Evolutionary conservation across 345 rosid species (phyloP), one percentile per base, ranked within the genome.

Genomic region (Ailanthus altissimus): DNA sequence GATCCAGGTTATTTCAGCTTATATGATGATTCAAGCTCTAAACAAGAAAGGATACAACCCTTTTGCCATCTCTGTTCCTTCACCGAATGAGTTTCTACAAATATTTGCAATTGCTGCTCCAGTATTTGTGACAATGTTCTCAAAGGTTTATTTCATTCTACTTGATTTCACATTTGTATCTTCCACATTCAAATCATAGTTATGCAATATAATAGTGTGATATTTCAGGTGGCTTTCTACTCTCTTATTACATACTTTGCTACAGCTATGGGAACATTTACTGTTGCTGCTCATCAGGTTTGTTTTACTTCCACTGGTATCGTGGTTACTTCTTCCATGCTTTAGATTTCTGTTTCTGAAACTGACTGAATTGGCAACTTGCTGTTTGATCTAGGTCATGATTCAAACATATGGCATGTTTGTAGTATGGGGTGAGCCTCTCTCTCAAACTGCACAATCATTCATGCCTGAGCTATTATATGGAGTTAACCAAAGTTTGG

Each of bases 401-500:
- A 72, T 88, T 75, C 89, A 86, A 84, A 83, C 83, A 61, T 81
- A 63, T 73, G 51, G 84, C 70, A 86, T 88, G 86, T 88, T 85
- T 72, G 77, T 76, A 1, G 89, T 86, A 42, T 84, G 85, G 83
- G 84, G 89, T 18, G 88, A 86, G 78, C 89, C 91, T 76, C 85
- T 86, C 71, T 84, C 89, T 69, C 91, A 88, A 80, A 84, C 91
- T 8, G 86, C 91, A 38, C 89, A 84, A 61, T 81, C 91, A 62
- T 88, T 86, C 66, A 86, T 88, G 89, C 91, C 89, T 1, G 91
- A 82, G 83, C 50, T 86, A 70, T 72, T 88, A 64, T 80, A 83
- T 72, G 91, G 91, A 66, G 75, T 67, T 62, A 78, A 86, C 25
- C 71, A 80, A 59, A 83, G 78, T 79, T 74, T 83, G 81, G 58